These are phyloP conservation scores for Verbena officinalis DNA, from an alignment of 257 asterid genomes.

Conservation along the genomic window DNA sequence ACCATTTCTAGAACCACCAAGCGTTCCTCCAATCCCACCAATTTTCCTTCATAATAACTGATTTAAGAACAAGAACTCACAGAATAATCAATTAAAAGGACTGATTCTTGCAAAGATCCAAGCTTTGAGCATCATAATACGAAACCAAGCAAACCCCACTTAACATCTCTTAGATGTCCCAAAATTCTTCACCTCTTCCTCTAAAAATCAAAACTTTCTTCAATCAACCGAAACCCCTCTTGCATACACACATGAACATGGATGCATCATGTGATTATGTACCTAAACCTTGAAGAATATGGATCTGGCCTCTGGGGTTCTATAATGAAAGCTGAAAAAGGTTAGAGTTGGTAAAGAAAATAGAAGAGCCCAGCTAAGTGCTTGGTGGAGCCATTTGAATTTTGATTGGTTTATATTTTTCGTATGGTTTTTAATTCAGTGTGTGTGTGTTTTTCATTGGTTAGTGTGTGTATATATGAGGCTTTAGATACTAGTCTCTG, in stretches of 20 bases:
- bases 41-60: constrained; percentile 37
- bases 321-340: constrained; percentile 26
- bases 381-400: constrained; percentile 40
- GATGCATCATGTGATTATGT: not conserved
- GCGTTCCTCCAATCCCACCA: constrained; percentile 48
- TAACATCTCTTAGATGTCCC: constrained; percentile 24
- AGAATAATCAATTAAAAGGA: not conserved
- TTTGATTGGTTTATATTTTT: constrained; percentile 29
- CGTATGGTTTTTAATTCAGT: constrained; percentile 24
- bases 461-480: constrained; percentile 14
- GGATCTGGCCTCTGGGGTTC: constrained; percentile 45
- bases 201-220: constrained; percentile 8
- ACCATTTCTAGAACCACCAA: constrained; percentile 37
- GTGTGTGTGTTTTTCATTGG: constrained; percentile 25
- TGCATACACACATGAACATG: constrained; percentile 26
- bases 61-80: constrained; percentile 17
- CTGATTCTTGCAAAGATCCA: constrained; percentile 31
- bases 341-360: constrained; percentile 36
- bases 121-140: constrained; percentile 33
- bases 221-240: constrained; percentile 2
- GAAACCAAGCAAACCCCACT: constrained; percentile 37
- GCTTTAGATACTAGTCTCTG: constrained; percentile 32
- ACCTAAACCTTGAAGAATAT: not conserved
- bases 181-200: not conserved
- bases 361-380: constrained; percentile 32